These are phyloP conservation scores for Spirogloea muscicola DNA, from an alignment of 139 green algal genomes.

Conservation along the genomic window DNA sequence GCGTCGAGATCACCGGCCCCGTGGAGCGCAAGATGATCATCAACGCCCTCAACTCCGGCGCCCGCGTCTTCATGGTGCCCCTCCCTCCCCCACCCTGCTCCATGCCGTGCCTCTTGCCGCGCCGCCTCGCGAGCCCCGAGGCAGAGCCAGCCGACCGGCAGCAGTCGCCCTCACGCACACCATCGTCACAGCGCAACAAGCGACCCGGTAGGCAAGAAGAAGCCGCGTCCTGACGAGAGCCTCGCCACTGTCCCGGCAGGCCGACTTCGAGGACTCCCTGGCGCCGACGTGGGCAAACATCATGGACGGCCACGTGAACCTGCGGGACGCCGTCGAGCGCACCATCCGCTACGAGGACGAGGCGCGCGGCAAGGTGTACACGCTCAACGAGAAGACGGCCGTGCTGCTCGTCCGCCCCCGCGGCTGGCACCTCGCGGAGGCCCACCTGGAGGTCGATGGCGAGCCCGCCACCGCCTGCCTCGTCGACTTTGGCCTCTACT, in stretches of 20 bases:
- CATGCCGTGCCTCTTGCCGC: background rate
- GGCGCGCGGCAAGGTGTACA: constrained; percentile 67
- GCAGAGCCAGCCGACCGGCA: no score
- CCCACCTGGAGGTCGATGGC: constrained; percentile 76
- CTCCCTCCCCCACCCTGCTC: constrained; percentile 3
- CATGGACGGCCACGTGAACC: constrained; percentile 73
- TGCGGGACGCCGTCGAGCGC: constrained; percentile 61
- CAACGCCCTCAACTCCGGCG: constrained; percentile 75
- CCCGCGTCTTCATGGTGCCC: constrained; percentile 74
- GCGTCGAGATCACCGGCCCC: constrained; percentile 84
- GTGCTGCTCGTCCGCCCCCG: constrained; percentile 52
- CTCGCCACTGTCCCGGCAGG: constrained; percentile 30
- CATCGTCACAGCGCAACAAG: no score
- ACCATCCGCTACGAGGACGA: constrained; percentile 61
- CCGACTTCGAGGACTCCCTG: constrained; percentile 66
- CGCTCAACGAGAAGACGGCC: constrained; percentile 38
- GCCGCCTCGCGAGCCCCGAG: no score
- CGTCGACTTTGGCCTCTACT: constrained; percentile 85
- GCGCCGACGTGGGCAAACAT: constrained; percentile 73
- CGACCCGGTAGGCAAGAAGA: no score
- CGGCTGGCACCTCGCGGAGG: constrained; percentile 81
- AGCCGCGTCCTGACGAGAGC: no score
- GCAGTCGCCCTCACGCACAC: no score
- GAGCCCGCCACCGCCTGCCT: constrained; percentile 59
- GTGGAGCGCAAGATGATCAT: constrained; percentile 89